These are phyloP conservation scores for Apodospora peruviana DNA, from an alignment of 495 filamentous ascomycete genomes.

Conservation along the genomic window DNA sequence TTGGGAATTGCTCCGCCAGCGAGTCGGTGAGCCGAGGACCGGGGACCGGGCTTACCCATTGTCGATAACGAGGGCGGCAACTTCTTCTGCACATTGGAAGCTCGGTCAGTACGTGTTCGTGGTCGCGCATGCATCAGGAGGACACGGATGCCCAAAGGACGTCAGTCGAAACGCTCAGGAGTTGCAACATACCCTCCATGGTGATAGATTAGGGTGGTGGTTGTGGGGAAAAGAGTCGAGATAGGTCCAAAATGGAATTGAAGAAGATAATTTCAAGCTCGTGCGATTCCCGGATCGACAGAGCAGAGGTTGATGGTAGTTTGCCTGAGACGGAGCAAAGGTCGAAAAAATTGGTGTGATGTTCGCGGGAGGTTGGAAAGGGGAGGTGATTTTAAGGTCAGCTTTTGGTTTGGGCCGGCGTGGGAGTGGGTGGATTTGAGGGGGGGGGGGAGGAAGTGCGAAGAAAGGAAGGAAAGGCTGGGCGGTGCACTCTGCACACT, in stretches of 20 bases:
- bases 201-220: conserved; percentile 42
- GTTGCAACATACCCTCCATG: conserved; percentile 45
- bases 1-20: conserved; percentile 10
- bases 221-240: conserved; percentile 25
- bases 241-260: conserved; percentile 24
- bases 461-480: conserved; percentile 25
- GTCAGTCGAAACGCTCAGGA: no score
- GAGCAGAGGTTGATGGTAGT: conserved; percentile 30
- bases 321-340: conserved; percentile 33
- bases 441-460: conserved; percentile 14
- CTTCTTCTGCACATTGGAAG: conserved; percentile 74
- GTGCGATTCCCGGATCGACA: conserved; percentile 41
- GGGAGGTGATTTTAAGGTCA: conserved; percentile 50
- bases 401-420: conserved; percentile 27
- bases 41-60: conserved; percentile 75
- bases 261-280: conserved; percentile 32
- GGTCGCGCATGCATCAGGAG: conserved; percentile 1
- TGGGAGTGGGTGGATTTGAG: conserved; percentile 26
- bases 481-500: conserved; percentile 6
- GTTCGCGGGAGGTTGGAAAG: conserved; percentile 37
- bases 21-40: conserved; percentile 25
- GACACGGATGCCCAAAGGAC: background rate
- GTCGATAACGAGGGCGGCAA: conserved; percentile 99
- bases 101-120: conserved; percentile 45
- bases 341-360: conserved; percentile 31